A percentile compares a stretch with the other conserved stretches of the same genome.
Evolutionary conservation across 768 basidiomycete species (phyloP).

Genomic region (Amanita rubescens): DNA sequence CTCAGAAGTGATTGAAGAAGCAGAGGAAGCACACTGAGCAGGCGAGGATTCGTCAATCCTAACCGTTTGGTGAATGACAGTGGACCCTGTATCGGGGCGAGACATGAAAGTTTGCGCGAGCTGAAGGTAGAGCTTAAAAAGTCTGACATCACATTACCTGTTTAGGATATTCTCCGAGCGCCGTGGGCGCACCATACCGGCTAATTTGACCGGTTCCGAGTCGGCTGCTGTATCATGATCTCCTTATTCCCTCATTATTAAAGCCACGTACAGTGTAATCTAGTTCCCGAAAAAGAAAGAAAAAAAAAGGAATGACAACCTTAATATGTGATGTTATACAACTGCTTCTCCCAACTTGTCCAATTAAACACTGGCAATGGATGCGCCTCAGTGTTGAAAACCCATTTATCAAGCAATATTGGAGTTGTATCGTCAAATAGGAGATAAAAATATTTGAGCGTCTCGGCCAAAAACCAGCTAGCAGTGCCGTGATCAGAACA

Average conservation of each 20-base stretch:
- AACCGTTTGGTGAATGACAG: too few relatives aligned
- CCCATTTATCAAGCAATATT: slow-evolving; percentile 37
- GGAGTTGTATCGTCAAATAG: slow-evolving; percentile 50
- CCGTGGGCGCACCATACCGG: background rate
- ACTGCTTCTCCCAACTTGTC: slow-evolving; percentile 41
- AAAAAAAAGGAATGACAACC: background rate
- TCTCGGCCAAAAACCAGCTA: slow-evolving; percentile 40
- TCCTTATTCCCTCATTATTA: too few relatives aligned
- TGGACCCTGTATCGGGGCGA: too few relatives aligned
- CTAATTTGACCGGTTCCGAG: too few relatives aligned
- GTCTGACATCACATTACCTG: too few relatives aligned
- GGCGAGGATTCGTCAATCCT: background rate
- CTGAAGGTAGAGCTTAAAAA: too few relatives aligned
- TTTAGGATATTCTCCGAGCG: background rate
- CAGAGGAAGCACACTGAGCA: background rate
- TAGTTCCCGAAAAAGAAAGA: too few relatives aligned
- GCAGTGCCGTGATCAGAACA: background rate
- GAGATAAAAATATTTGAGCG: slow-evolving; percentile 61
- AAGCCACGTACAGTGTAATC: too few relatives aligned
- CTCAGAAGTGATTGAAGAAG: background rate
- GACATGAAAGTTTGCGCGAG: too few relatives aligned
- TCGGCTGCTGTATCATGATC: too few relatives aligned
- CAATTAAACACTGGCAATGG: slow-evolving; percentile 63
- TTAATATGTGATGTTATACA: slow-evolving; percentile 28
- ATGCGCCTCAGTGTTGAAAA: slow-evolving; percentile 67